Percentiles rank a stretch among this genome's conserved stretches.
Conservation (phyloP, 768 basidiomycete species). For the Atractiella rhizophila region DNA sequence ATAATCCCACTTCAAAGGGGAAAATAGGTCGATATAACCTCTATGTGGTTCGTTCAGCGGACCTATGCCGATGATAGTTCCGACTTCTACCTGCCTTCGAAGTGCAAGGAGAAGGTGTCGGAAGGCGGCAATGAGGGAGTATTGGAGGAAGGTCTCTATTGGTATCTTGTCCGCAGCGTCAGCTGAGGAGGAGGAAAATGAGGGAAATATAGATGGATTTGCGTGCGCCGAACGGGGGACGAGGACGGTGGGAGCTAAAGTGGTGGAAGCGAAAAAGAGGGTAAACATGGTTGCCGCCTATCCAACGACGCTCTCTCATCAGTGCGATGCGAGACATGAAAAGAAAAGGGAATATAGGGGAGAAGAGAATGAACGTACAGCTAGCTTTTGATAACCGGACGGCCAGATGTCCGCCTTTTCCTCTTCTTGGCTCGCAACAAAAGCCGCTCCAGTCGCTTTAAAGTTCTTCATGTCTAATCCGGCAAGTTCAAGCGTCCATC, state of each 20-base stretch:
- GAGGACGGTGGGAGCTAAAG: conserved; percentile 33
- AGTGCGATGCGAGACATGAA: background rate
- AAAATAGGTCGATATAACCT: conserved; percentile 62
- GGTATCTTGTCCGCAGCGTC: background rate
- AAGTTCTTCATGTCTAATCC: conserved; percentile 62
- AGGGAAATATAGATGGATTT: background rate
- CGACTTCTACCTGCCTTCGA: background rate
- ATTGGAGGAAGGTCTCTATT: background rate
- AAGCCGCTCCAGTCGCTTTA: conserved; percentile 55
- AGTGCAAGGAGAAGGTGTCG: background rate
- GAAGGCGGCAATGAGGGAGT: background rate
- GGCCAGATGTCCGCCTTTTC: conserved; percentile 1
- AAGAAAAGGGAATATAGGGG: background rate
- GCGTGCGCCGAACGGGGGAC: background rate
- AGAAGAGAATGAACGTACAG: too few relatives aligned
- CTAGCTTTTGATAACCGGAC: conserved; percentile 73
- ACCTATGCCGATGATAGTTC: background rate
- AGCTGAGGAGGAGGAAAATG: background rate
- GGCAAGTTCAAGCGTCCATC: conserved; percentile 70
- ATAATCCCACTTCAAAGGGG: conserved; percentile 68
- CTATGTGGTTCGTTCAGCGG: conserved; percentile 31
- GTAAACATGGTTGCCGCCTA: conserved; percentile 86
- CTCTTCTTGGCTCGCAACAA: conserved; percentile 2
- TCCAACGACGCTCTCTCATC: background rate
- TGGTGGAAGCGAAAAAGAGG: conserved; percentile 75